Evolutionary conservation across 1,284 basidiomycete genomes (phyloP).

Genomic region (Ganoderma resinaceum): DNA sequence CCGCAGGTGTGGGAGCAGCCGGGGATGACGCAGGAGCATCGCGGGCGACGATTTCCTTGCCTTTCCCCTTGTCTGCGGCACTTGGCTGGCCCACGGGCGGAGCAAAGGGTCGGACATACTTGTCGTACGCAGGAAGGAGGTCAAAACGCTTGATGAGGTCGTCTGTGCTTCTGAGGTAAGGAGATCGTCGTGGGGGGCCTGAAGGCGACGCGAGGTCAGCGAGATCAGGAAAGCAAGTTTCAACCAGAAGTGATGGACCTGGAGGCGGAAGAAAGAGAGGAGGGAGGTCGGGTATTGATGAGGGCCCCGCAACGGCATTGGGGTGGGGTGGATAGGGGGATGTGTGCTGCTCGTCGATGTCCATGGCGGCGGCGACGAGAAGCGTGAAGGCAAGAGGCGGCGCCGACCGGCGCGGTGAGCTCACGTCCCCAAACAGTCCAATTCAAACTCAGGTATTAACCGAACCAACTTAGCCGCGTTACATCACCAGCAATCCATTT

Average conservation of each 20-base stretch:
- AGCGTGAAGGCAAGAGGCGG: conserved; percentile 24
- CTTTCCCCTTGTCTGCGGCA: conserved; percentile 66
- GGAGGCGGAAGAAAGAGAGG: conserved; percentile 42
- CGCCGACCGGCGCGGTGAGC: conserved; percentile 14
- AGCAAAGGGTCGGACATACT: conserved; percentile 67
- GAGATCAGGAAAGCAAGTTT: conserved; percentile 17
- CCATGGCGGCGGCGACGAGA: conserved; percentile 39
- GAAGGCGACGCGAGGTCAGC: conserved; percentile 29
- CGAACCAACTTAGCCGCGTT: background rate
- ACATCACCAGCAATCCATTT: background rate
- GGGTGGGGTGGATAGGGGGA: conserved; percentile 32
- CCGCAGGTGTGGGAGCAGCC: conserved; percentile 48
- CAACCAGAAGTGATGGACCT: conserved; percentile 35
- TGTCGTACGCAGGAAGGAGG: conserved; percentile 75
- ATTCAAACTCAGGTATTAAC: conserved; percentile 30
- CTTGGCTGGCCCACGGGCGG: conserved; percentile 38
- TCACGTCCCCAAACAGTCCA: conserved; percentile 25
- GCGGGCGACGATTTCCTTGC: conserved; percentile 51
- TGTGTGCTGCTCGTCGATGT: conserved; percentile 35
- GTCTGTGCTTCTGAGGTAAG: conserved; percentile 71
- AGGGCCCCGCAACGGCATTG: conserved; percentile 46
- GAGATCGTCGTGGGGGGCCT: conserved; percentile 54
- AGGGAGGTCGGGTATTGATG: conserved; percentile 35
- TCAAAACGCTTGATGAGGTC: conserved; percentile 75
- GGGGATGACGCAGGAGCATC: conserved; percentile 39